These are phyloP conservation scores for Calocera cornea DNA, from an alignment of 768 basidiomycete species.

Conservation along the genomic window DNA sequence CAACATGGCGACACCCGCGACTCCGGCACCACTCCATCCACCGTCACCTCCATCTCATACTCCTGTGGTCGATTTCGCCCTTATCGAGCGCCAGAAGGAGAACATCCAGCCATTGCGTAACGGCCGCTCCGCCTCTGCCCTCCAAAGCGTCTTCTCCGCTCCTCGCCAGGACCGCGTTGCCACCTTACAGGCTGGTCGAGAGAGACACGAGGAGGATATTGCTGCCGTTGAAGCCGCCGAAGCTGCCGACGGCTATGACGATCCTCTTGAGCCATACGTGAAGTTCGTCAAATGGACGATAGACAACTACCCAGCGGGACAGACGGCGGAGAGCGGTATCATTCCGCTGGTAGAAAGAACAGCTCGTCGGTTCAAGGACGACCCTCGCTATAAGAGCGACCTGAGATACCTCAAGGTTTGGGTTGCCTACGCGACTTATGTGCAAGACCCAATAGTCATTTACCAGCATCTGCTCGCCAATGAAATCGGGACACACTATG, in stretches of 20 bases:
- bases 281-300: slow-evolving; percentile 83
- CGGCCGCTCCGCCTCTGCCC: slow-evolving; percentile 32
- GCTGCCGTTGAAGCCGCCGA: slow-evolving; percentile 26
- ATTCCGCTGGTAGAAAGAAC: slow-evolving; percentile 72
- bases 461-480: slow-evolving; percentile 82
- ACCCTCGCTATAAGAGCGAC: slow-evolving; percentile 69
- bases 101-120: slow-evolving; percentile 32
- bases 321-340: slow-evolving; percentile 56
- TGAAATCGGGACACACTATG: slow-evolving; percentile 71
- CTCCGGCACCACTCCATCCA: background rate
- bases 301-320: slow-evolving; percentile 67
- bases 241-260: slow-evolving; percentile 52
- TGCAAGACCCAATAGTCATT: slow-evolving; percentile 59
- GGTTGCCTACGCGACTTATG: slow-evolving; percentile 71
- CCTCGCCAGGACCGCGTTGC: slow-evolving; percentile 31
- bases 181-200: slow-evolving; percentile 26
- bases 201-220: slow-evolving; percentile 25
- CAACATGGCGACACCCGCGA: background rate
- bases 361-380: slow-evolving; percentile 66
- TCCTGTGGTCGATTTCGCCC: slow-evolving; percentile 28
- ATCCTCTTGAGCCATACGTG: slow-evolving; percentile 74
- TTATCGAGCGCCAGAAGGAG: slow-evolving; percentile 34
- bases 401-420: slow-evolving; percentile 84
- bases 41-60: slow-evolving; percentile 10
- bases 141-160: slow-evolving; percentile 27